Percentiles rank a stretch among this genome's conserved stretches.
These are phyloP conservation scores for Globisporangium abappressorium DNA, from an alignment of 352 stramenopile genomes.

Conservation along the genomic window DNA sequence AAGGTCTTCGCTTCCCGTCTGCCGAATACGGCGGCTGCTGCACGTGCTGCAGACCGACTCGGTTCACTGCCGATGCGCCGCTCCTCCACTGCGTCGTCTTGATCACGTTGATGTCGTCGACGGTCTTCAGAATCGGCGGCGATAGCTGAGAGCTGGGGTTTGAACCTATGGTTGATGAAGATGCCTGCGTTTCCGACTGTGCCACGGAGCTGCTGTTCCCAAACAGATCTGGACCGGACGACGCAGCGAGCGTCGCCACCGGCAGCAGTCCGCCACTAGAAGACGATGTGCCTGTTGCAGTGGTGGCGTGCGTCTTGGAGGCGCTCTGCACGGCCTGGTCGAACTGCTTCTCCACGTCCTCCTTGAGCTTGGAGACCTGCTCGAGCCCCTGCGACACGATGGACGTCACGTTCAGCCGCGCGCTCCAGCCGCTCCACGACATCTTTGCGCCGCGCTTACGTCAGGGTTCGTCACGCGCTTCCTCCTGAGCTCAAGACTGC, in stretches of 20 bases:
- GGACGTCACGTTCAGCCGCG: constrained; percentile 75
- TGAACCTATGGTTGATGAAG: neutral
- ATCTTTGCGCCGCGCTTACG: constrained; percentile 11
- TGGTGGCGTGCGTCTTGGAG: constrained; percentile 3
- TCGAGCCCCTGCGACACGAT: constrained; percentile 84
- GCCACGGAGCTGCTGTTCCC: neutral
- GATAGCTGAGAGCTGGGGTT: neutral
- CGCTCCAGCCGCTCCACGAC: constrained; percentile 65
- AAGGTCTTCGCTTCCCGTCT: constrained; percentile 16
- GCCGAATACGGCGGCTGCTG: constrained; percentile 25
- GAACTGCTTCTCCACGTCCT: constrained; percentile 88
- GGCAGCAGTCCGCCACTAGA: neutral
- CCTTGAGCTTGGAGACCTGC: constrained; percentile 76
- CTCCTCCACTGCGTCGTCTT: constrained; percentile 19
- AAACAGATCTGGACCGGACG: constrained; percentile 12
- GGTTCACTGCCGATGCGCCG: neutral
- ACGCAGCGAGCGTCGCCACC: neutral
- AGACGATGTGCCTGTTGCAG: neutral
- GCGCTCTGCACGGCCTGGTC: constrained; percentile 64
- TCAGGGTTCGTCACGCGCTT: too few species aligned
- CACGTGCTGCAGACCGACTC: constrained; percentile 10
- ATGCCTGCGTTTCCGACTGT: neutral
- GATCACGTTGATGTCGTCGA: constrained; percentile 30
- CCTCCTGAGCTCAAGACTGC: too few species aligned
- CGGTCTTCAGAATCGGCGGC: constrained; percentile 5